Conservation (phyloP, 306 rosid genomes). For the Calophaca sinica region DNA sequence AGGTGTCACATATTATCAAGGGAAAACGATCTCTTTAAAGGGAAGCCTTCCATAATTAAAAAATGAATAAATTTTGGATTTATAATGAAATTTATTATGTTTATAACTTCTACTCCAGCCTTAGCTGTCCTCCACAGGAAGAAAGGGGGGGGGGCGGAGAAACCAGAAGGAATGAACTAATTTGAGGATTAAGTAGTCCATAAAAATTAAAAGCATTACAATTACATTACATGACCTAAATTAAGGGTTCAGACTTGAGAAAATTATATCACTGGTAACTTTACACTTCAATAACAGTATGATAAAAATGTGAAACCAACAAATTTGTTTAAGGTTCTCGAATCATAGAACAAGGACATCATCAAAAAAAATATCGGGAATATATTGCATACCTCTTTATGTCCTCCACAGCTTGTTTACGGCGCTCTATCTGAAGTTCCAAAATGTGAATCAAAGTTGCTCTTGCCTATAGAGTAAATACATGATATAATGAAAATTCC, state of each 20-base stretch:
- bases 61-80: constrained; percentile 8
- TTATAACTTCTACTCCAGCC: constrained; percentile 11
- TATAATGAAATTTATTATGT: neutral
- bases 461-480: constrained; percentile 69
- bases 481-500: constrained; percentile 15
- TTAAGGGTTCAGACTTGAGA: constrained; percentile 3
- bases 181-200: neutral
- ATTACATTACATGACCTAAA: neutral
- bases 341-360: neutral
- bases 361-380: constrained; percentile 1
- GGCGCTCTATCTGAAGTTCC: constrained; percentile 87
- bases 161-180: constrained; percentile 33
- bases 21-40: constrained; percentile 4
- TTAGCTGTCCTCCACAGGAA: neutral
- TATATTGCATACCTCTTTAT: constrained; percentile 70
- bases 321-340: constrained; percentile 17
- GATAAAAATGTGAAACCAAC: neutral
- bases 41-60: constrained; percentile 15
- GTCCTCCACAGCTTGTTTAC: constrained; percentile 94
- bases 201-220: neutral
- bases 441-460: constrained; percentile 86
- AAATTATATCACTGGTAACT: no score
- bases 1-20: constrained; percentile 17
- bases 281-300: no score
- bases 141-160: neutral